A percentile compares a stretch with the other conserved stretches of the same genome.
These are phyloP conservation scores for Penicillium polonicum DNA, from an alignment of 2,329 filamentous ascomycete species.

Conservation along the genomic window DNA sequence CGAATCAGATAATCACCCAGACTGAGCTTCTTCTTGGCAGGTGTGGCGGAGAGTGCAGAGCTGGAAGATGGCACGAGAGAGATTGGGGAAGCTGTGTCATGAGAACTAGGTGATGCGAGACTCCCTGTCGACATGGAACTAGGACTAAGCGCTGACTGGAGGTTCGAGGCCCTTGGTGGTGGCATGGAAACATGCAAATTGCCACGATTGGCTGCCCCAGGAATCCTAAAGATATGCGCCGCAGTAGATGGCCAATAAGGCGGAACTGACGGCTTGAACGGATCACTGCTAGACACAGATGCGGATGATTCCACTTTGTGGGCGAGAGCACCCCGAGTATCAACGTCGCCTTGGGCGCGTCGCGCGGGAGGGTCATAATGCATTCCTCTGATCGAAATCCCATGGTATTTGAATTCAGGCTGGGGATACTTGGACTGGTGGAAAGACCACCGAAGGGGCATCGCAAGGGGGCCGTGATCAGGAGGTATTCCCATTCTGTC, in stretches of 20 bases:
- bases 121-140: constrained; percentile 32
- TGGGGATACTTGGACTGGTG: constrained; percentile 15
- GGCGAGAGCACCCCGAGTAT: constrained; percentile 46
- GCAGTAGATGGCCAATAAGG: constrained; percentile 41
- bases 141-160: constrained; percentile 30
- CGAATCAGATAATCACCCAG: constrained; percentile 51
- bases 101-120: constrained; percentile 28
- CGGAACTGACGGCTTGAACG: constrained; percentile 23
- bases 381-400: constrained; percentile 4
- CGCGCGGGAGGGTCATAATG: constrained; percentile 4
- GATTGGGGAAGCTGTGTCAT: constrained; percentile 28
- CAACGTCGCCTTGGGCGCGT: constrained; percentile 38
- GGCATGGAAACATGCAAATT: constrained; percentile 34
- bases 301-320: not conserved
- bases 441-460: constrained; percentile 11
- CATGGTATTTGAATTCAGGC: constrained; percentile 4
- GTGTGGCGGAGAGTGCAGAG: constrained; percentile 44
- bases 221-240: constrained; percentile 38
- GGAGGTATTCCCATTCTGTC: not conserved
- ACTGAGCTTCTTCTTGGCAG: constrained; percentile 52
- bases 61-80: constrained; percentile 23
- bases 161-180: constrained; percentile 18
- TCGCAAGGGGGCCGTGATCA: not conserved
- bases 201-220: constrained; percentile 15
- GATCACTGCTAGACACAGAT: constrained; percentile 8